phyloP scores from a whole-genome alignment of 345 rosid genomes.

The Hibiscus syriacus region DNA sequence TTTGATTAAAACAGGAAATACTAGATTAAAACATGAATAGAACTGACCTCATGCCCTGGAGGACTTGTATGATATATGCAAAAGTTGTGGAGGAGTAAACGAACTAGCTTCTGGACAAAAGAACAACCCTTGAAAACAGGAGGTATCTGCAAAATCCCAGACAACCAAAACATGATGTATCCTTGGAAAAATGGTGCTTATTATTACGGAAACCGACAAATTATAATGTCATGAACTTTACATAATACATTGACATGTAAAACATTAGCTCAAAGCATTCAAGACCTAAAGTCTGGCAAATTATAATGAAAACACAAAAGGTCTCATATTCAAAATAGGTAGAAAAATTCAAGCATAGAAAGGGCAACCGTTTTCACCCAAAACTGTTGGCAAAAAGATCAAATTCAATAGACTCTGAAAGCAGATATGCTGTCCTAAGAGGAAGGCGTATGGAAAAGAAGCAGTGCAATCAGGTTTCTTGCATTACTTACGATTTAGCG shows the following conservation, averaged over 20 bases:
- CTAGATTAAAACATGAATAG: not conserved
- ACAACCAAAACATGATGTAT: not conserved
- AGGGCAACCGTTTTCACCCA: not conserved
- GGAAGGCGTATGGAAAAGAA: not conserved
- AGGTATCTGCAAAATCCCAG: conserved; percentile 57
- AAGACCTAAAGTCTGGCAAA: too few species aligned
- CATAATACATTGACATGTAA: not conserved
- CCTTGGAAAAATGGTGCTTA: not conserved
- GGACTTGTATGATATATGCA: conserved; percentile 96
- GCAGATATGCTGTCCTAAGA: not conserved
- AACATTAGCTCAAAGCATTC: not conserved
- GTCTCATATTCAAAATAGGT: too few species aligned
- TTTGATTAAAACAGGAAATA: too few species aligned
- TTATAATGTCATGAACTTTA: not conserved
- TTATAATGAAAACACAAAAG: too few species aligned
- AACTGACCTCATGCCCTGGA: conserved; percentile 94
- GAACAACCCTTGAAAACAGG: conserved; percentile 85
- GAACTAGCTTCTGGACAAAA: conserved; percentile 88
- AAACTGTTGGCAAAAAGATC: not conserved
- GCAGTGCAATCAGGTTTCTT: not conserved
- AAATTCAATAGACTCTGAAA: not conserved
- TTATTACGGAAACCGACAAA: not conserved
- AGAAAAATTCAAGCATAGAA: not conserved
- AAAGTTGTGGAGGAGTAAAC: conserved; percentile 84
- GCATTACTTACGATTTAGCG: conserved; percentile 58